Evolutionary conservation across 768 basidiomycete species (phyloP), one percentile per base, ranked within the genome.

Genomic region (Lactarius vividus): DNA sequence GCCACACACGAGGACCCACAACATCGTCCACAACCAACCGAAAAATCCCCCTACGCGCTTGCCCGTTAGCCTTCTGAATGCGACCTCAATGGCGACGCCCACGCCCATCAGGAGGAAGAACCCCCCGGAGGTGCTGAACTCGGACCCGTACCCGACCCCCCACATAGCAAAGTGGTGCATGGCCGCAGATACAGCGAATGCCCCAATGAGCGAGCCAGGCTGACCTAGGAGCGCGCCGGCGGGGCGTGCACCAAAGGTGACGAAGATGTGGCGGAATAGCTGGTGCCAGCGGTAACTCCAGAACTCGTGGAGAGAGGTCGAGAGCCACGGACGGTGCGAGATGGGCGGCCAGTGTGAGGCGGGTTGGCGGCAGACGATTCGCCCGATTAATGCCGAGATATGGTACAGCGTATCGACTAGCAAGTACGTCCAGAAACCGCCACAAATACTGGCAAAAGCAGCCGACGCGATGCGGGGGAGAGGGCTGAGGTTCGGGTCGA

Each of bases 91-190:
- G 2, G 82, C 59, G 9, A 84, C 69, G 2, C 85, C 86, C 0
- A 85, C 69, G 15, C 82, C 88, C 67, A 82, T 84, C 71, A 86
- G 73, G 56, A 88, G 42, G 72, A 89, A 89, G 72, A 84, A 88
- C 2, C 81, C 83, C 1, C 75, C 73, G 9, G 85, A 75, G 7
- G 62, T 63, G 9, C 64, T n/a, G 0, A 83, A 79, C 52, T 88
- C 83, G 0, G 77, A 75, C 18, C 85, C 87, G 5, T 77, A 77
- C 2, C 80, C 83, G 83, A 88, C 82, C 4, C 84, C 85, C 79
- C 82, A 87, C 60, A 84, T 67, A 13, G 84, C 86, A n/a, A 82
- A 46, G 66, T 84, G 80, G 65, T 91, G 89, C 4, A 89, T 70
- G 4, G 83, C 29, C 8, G 82, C 87, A 1, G 89, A 90, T 4